These are phyloP conservation scores for Rhizopogon vesiculosus DNA, from an alignment of 768 basidiomycete genomes.

Conservation along the genomic window DNA sequence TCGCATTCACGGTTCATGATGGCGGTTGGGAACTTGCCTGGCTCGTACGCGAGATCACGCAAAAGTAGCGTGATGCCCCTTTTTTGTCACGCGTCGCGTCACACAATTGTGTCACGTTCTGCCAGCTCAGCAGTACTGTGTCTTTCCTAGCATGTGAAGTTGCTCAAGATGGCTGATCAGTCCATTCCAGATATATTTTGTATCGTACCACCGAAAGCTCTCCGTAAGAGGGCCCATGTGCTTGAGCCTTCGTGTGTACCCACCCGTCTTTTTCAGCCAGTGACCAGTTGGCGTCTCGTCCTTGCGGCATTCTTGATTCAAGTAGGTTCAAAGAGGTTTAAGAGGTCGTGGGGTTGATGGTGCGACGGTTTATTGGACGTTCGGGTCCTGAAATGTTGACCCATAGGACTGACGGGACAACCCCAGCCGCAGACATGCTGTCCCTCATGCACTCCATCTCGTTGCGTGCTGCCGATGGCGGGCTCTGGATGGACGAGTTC, in stretches of 20 bases:
- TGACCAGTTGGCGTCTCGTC: neutral
- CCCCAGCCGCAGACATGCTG: too few relatives aligned
- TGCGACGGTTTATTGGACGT: neutral
- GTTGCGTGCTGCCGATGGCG: neutral
- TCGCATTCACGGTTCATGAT: constrained; percentile 2
- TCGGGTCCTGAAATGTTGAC: neutral
- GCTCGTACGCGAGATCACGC: neutral
- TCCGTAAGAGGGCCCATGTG: neutral
- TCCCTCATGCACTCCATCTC: neutral
- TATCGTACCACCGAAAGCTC: neutral
- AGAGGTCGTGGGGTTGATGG: neutral
- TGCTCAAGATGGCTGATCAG: neutral
- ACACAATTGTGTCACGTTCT: neutral
- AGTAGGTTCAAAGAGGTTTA: neutral
- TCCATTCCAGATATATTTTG: neutral
- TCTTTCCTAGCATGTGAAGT: neutral
- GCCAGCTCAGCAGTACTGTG: neutral
- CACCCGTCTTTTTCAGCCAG: neutral
- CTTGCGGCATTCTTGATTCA: neutral
- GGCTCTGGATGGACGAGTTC: too few relatives aligned
- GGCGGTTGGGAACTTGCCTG: constrained; percentile 9
- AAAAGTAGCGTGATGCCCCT: constrained; percentile 3
- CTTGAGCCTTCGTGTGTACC: neutral
- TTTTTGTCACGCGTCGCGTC: constrained; percentile 3
- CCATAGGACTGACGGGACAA: neutral